phyloP scores from a whole-genome alignment of 257 asterid species.

The Penstemon newberryi region DNA sequence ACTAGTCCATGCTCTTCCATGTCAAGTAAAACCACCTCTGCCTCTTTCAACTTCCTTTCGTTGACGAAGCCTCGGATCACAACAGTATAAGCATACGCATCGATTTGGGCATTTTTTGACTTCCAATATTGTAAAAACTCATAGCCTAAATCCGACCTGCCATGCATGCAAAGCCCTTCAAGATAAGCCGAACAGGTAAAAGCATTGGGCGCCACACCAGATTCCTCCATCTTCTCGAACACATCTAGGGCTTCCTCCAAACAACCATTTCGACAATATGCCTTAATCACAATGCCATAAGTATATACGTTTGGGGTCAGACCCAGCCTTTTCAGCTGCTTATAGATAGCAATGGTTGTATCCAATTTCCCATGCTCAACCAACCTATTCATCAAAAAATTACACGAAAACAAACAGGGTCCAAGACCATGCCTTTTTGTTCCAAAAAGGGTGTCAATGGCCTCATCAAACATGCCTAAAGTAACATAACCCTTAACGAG shows the following conservation, averaged over 20 bases:
- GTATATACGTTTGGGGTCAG: constrained; percentile 69
- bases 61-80: constrained; percentile 64
- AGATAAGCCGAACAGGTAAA: constrained; percentile 48
- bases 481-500: constrained; percentile 56
- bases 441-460: constrained; percentile 45
- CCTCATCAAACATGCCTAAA: constrained; percentile 71
- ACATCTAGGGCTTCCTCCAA: constrained; percentile 55
- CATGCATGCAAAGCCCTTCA: constrained; percentile 61
- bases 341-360: constrained; percentile 47
- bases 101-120: constrained; percentile 33
- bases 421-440: constrained; percentile 49
- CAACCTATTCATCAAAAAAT: constrained; percentile 63
- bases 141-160: constrained; percentile 45
- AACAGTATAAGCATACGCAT: constrained; percentile 45
- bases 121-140: constrained; percentile 38
- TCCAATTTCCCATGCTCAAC: constrained; percentile 55
- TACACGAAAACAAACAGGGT: constrained; percentile 55
- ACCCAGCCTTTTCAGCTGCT: constrained; percentile 53
- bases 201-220: constrained; percentile 56
- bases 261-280: constrained; percentile 48
- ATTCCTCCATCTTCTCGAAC: constrained; percentile 60
- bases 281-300: constrained; percentile 72
- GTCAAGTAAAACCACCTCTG: constrained; percentile 49
- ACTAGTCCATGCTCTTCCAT: constrained; percentile 56
- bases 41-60: constrained; percentile 55